A percentile compares a stretch with the other conserved stretches of the same genome.
Evolutionary conservation across 106 monocot genomes (phyloP).

Genomic region (Dendrobium nobile): DNA sequence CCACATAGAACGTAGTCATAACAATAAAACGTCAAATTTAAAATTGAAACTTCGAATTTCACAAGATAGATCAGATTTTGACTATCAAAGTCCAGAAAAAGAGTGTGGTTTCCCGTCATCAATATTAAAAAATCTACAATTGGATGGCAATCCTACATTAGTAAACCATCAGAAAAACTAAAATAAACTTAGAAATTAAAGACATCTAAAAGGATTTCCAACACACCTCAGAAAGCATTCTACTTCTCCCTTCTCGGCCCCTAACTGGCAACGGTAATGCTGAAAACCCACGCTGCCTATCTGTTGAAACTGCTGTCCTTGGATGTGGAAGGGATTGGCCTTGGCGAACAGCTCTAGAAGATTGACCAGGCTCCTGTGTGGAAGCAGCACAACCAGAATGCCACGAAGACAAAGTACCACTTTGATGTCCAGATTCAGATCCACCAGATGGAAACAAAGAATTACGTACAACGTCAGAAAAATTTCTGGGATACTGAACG

Average conservation of each 20-base stretch:
- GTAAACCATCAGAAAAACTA: not conserved
- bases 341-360: slow-evolving; percentile 12
- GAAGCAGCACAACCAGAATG: slow-evolving; percentile 21
- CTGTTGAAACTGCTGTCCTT: slow-evolving; percentile 36
- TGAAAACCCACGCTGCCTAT: slow-evolving; percentile 33
- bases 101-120: not conserved
- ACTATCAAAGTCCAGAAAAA: not conserved
- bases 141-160: not conserved
- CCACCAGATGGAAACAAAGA: slow-evolving; percentile 15
- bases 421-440: slow-evolving; percentile 26
- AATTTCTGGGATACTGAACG: slow-evolving; percentile 19
- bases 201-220: not conserved
- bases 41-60: not conserved
- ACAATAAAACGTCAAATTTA: not conserved
- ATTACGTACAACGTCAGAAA: slow-evolving; percentile 24
- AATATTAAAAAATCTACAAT: not conserved
- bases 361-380: slow-evolving; percentile 20
- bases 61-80: not conserved
- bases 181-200: not conserved
- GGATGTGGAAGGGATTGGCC: slow-evolving; percentile 23
- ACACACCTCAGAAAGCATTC: slow-evolving; percentile 54
- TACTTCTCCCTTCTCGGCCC: slow-evolving; percentile 49
- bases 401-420: slow-evolving; percentile 18
- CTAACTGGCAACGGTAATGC: slow-evolving; percentile 34
- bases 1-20: not conserved